Evolutionary conservation across 2,329 filamentous ascomycete genomes (phyloP), one percentile per base, ranked within the genome.

Genomic region (Pseudogymnoascus sp.): DNA sequence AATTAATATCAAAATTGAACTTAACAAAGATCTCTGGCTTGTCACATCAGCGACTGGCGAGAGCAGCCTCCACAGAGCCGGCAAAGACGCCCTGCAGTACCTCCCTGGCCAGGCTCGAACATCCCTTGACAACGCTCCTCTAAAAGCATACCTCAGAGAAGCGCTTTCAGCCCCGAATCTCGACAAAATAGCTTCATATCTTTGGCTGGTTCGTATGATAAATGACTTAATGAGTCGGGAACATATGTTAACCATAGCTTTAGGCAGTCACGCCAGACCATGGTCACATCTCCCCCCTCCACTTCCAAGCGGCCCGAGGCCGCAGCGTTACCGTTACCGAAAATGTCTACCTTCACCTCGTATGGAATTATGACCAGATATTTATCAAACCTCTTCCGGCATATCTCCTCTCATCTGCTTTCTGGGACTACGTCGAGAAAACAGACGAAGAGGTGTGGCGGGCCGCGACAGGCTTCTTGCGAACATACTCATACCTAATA

Each of bases 281-380:
- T n/a, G 16, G 9, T n/a, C 30, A 61, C 30, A 60, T 66, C 36
- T 58, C 33, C 5, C 45, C 70, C 2, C 65, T 74, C 5, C 71
- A 75, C 52, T 49, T 65, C 2, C 73, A 76, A 60, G 58, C 61
- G 16, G 64, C 72, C 0, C 67, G 70, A 25, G 64, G 65, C 1
- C 72, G 72, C 5, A 42, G 65, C 1, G 72, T 77, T 16, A 35
- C 74, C 5, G 55, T 75, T n/a, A 71, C 72, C 11, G 73, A 76
- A 62, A 62, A 72, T n/a, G 67, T 72, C 1, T 67, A 71, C 30
- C 66, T 74, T 9, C 73, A 77, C 65, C 66, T 76, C 0, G 69
- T 76, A 3, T 72, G 69, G 69, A 65, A 65, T 19, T 60, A 71
- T 22, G 63, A 69, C 8, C 64, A 64, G 2, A 70, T 73, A 9